Conservation (phyloP, 305 asterid species). For the Caryopteris hybrid region DNA sequence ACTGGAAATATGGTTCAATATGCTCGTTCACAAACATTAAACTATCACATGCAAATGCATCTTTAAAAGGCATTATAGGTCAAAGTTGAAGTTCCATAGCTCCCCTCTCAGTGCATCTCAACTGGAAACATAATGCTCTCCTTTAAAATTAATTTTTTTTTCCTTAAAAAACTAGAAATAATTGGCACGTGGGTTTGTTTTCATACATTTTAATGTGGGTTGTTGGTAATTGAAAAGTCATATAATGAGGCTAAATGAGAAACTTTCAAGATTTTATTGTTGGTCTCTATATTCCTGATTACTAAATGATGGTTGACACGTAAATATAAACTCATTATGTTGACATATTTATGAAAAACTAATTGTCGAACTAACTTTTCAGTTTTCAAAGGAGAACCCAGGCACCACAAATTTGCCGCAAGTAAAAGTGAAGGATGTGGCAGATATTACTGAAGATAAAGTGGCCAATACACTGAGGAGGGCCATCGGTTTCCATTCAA, state of each 20-base stretch:
- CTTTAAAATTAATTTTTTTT: not conserved
- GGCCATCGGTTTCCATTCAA: conserved; percentile 68
- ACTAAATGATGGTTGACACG: not conserved
- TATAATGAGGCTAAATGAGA: not conserved
- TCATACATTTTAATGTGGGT: not conserved
- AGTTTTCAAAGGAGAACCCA: conserved; percentile 64
- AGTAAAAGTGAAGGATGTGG: conserved; percentile 60
- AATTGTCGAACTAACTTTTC: conserved; percentile 13
- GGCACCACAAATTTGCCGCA: conserved; percentile 37
- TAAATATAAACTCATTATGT: not conserved
- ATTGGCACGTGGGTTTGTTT: not conserved
- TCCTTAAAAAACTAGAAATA: not conserved
- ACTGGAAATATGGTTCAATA: not conserved
- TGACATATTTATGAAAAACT: conserved; percentile 7
- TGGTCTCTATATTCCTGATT: not conserved
- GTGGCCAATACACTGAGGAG: conserved; percentile 64
- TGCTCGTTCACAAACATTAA: not conserved
- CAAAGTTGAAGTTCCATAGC: not conserved
- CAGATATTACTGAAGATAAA: conserved; percentile 69
- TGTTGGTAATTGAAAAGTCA: not conserved
- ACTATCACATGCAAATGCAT: not conserved
- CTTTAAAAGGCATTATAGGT: not conserved
- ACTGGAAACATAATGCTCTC: not conserved
- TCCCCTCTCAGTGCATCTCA: not conserved
- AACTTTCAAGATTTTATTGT: not conserved